Evolutionary conservation across 2,329 filamentous ascomycete genomes (phyloP).

Genomic region (Myotisia sp.): DNA sequence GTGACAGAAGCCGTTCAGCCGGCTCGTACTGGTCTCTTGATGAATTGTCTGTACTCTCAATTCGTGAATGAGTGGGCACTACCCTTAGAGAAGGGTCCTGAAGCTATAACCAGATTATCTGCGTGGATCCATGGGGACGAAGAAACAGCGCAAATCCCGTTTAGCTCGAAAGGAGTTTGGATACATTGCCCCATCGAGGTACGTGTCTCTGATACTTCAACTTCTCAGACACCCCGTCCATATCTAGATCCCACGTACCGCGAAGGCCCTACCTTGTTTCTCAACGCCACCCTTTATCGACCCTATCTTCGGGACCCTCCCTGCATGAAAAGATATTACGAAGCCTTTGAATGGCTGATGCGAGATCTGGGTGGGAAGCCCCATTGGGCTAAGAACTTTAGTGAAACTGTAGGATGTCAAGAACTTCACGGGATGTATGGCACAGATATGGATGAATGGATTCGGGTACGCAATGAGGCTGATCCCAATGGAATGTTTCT

Average conservation of each 20-base stretch:
- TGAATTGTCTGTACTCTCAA: constrained; percentile 98
- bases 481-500: constrained; percentile 74
- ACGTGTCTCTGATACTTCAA: constrained; percentile 59
- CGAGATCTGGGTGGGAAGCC: constrained; percentile 65
- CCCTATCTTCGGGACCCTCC: constrained; percentile 67
- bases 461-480: constrained; percentile 51
- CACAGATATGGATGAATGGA: constrained; percentile 50
- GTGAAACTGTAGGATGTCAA: constrained; percentile 42
- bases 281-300: constrained; percentile 80
- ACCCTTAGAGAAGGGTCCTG: constrained; percentile 69
- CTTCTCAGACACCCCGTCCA: constrained; percentile 38
- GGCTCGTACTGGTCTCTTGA: constrained; percentile 64
- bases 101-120: constrained; percentile 67
- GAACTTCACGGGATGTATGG: constrained; percentile 55
- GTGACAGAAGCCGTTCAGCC: constrained; percentile 64
- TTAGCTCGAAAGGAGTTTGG: constrained; percentile 62
- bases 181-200: constrained; percentile 88
- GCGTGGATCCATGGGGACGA: constrained; percentile 71
- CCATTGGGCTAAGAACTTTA: constrained; percentile 91
- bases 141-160: constrained; percentile 60
- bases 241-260: constrained; percentile 58
- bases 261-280: constrained; percentile 63
- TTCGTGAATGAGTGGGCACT: constrained; percentile 98
- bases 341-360: constrained; percentile 86
- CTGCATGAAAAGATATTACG: constrained; percentile 62